Evolutionary conservation across 768 basidiomycete genomes (phyloP), one percentile per base, ranked within the genome.

Genomic region (Psilocybe cyanescens): DNA sequence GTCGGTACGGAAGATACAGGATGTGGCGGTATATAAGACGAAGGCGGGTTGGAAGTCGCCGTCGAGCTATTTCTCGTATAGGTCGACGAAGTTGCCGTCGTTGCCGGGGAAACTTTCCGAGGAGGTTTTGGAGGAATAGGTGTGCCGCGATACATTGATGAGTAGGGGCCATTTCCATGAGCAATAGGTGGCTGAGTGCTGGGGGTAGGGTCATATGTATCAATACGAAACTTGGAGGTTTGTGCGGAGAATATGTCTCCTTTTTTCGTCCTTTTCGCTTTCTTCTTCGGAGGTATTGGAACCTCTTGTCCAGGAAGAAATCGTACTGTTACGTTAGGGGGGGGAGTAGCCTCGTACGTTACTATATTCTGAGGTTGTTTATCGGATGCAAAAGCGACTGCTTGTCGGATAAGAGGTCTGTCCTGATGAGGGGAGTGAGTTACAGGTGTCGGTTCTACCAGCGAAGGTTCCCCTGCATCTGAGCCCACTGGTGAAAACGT

Each of bases 291-390:
- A 31, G 59, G 66, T 8, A 60, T 48, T 5, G 66, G 59, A 17
- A 68, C 67, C 37, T 66, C 65, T 67, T 87, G 86, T 6, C 86
- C 86, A n/a, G 86, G 86, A 39, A 88, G 78, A 67, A 84, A 87
- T 11, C 65, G 41, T 12, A 44, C 71, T 5, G 62, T 73, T 24
- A 65, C 58, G 9, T 60, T 59, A 14, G 64, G 56, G 9, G 71
- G 53, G 28, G 70, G 71, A 16, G 75, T 58, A 9, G 78, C 78
- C 64, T 83, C 72, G 63, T 83, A 83, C 31, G 81, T 83, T 46
- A 70, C 77, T 44, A 79, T 66, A 57, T 67, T 72, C 46, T 71
- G 66, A 30, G 76, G 75, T 31, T 70, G 69, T 60, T 67, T 64
- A 55, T 59, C 58, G 39, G 54, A 47, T 8, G 78, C 71, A 66